These are phyloP conservation scores for Botrytis squamosa DNA, from an alignment of 2,329 filamentous ascomycete species.

Conservation along the genomic window DNA sequence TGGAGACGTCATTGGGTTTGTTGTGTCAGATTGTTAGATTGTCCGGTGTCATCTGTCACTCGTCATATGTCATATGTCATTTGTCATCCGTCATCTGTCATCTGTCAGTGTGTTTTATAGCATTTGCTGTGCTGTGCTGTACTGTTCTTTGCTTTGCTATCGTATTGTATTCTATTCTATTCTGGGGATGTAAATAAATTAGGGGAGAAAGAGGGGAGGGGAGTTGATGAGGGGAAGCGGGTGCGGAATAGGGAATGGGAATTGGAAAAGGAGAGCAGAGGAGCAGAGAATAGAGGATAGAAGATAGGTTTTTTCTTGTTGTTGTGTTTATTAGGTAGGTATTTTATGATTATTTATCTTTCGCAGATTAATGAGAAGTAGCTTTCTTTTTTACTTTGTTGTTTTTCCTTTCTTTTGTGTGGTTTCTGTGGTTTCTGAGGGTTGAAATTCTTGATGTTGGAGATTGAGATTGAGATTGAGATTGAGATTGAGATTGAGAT, in stretches of 20 bases:
- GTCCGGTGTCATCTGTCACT: not conserved
- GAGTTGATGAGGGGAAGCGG: no score
- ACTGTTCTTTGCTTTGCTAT: not conserved
- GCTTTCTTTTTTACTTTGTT: fast-evolving
- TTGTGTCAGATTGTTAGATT: not conserved
- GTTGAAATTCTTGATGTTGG: not conserved
- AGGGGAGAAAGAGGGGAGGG: no score
- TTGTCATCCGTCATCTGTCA: no score
- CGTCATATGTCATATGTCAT: no score
- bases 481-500: no score
- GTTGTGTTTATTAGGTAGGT: not conserved
- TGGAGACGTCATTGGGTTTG: not conserved
- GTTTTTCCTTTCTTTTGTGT: not conserved
- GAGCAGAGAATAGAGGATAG: not conserved
- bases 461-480: not conserved
- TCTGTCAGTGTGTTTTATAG: not conserved
- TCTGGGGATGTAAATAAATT: not conserved
- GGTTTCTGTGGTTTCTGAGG: not conserved
- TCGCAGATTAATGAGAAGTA: fast-evolving
- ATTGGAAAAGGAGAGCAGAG: no score
- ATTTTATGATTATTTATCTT: not conserved
- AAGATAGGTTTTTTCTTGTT: not conserved
- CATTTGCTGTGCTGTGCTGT: not conserved
- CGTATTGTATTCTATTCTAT: no score
- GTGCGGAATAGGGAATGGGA: not conserved